Evolutionary conservation across 2,329 filamentous ascomycete genomes (phyloP), one percentile per base, ranked within the genome.

Genomic region (Didymella pomorum): DNA sequence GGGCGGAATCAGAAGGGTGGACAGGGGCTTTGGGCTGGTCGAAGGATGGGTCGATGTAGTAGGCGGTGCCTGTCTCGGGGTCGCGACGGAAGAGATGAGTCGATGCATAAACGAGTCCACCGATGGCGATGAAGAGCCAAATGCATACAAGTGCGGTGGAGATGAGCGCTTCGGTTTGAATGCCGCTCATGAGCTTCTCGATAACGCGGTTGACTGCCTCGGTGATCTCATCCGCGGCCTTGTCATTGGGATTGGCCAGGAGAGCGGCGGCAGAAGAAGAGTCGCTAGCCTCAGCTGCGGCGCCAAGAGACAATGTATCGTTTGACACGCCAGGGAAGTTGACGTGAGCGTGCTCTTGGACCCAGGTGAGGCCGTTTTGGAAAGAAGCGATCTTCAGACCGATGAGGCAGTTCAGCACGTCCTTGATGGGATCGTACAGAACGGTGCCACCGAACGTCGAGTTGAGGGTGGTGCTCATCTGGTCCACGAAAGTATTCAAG

Each of bases 331-430:
- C 78, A 0, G 95, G 95, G 67, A 99, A 89, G 59, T 86, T 81
- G 67, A 99, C 84, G 61, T 95, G 86, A 3, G 95, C 92, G 73
- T 98, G 82, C 66, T 98, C 89, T 69, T 91, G 86, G 11, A 97
- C 90, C 94, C 94, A 99, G 0, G 91, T 96, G n/a, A 98, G 83
- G 12, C 90, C 95, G 71, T 90, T 89, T 75, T 98, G 87, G 64
- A 99, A 87, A 21, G 88, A 86, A 65, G 91, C 87, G 62, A 98
- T 84, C 81, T 98, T 98, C 71, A 96, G 83, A 8, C 89, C 87
- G 64, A 98, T 87, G n/a, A 98, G 83, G 72, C 95, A 98, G 72
- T 91, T 86, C 62, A 97, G 84, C 31, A 97, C 87, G 42, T 91
- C 89, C 70, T 87, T 83, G 70, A 97, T 88, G 0, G 93, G 91